Evolutionary conservation across 2,329 filamentous ascomycete genomes (phyloP), one percentile per base, ranked within the genome.

Genomic region (Colletotrichum chlorophyti): DNA sequence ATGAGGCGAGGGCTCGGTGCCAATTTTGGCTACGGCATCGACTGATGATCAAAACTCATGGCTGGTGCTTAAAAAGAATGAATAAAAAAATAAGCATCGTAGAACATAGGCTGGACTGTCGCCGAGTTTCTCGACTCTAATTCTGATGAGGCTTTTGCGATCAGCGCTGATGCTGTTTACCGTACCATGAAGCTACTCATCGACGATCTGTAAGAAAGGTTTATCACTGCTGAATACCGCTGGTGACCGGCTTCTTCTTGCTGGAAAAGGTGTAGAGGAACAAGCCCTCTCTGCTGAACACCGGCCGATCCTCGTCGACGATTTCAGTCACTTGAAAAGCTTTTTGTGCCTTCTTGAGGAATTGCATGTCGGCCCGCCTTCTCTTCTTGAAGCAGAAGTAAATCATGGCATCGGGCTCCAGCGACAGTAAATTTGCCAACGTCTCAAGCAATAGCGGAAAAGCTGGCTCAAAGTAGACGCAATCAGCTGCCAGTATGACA

Each of bases 301-400:
- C 72, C 2, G 80, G 76, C 24, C 81, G 75, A 62, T 88, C 85
- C 58, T 87, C 82, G 65, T 91, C 88, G 40, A 77, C 75, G 32
- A 90, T 71, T 66, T 89, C 86, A 31, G 81, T 79, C 15, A 91
- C 81, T 12, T 75, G 66, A 68, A 93, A 93, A 31, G 78, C 73
- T 74, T 89, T 91, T 69, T 79, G 86, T 14, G 88, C 87, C 69
- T 83, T 83, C 72, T 89, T 90, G 69, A 93, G 81, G 68, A 92
- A 92, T 58, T 89, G 84, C 77, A 88, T 81, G 69, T 93, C 90
- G 37, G 90, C 95, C 60, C 91, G 84, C 69, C 95, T 86, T 65
- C 95, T 83, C 77, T 92, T 94, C 81, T 97, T 98, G 81, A 96
- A 97, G 78, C 94, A 97, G 76, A 99, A 98, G 73, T 86, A 89